Evolutionary conservation across 2,329 filamentous ascomycete genomes (phyloP).

Genomic region (Simplicillium sp.): DNA sequence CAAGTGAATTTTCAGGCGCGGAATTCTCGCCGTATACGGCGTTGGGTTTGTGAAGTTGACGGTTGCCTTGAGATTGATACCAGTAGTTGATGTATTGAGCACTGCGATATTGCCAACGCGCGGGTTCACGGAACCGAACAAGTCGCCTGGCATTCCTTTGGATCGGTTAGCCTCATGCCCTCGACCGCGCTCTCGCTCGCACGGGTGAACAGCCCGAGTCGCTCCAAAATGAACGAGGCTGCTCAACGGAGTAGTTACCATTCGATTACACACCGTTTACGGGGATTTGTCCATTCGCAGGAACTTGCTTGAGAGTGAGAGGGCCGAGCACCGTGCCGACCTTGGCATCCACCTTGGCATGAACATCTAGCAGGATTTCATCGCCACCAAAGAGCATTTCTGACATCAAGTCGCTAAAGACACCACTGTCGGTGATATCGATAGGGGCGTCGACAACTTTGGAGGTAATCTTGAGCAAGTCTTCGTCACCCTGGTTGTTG

Average conservation of each 20-base stretch:
- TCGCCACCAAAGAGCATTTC: slow-evolving; percentile 66
- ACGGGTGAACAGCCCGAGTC: neutral
- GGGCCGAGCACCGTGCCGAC: slow-evolving; percentile 74
- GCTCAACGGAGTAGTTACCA: slow-evolving; percentile 18
- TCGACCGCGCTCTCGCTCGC: neutral
- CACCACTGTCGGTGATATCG: slow-evolving; percentile 67
- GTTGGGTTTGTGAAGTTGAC: slow-evolving; percentile 90
- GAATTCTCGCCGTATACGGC: slow-evolving; percentile 72
- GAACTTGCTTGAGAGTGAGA: slow-evolving; percentile 73
- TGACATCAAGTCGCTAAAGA: slow-evolving; percentile 75
- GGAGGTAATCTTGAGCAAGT: slow-evolving; percentile 64
- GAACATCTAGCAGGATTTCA: slow-evolving; percentile 61
- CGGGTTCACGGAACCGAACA: slow-evolving; percentile 41
- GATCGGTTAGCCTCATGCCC: slow-evolving; percentile 1
- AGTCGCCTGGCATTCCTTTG: slow-evolving; percentile 49
- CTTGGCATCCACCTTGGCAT: slow-evolving; percentile 74
- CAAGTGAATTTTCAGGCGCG: slow-evolving; percentile 69
- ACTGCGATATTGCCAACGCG: slow-evolving; percentile 64
- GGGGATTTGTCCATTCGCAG: slow-evolving; percentile 75
- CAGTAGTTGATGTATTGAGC: slow-evolving; percentile 59
- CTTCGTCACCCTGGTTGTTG: slow-evolving; percentile 42
- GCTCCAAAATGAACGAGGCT: too few relatives aligned
- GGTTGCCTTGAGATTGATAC: slow-evolving; percentile 59
- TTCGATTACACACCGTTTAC: slow-evolving; percentile 82
- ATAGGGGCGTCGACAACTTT: slow-evolving; percentile 71